Evolutionary conservation across 2,329 filamentous ascomycete species (phyloP).

Genomic region (Pestalotiopsis sp.): DNA sequence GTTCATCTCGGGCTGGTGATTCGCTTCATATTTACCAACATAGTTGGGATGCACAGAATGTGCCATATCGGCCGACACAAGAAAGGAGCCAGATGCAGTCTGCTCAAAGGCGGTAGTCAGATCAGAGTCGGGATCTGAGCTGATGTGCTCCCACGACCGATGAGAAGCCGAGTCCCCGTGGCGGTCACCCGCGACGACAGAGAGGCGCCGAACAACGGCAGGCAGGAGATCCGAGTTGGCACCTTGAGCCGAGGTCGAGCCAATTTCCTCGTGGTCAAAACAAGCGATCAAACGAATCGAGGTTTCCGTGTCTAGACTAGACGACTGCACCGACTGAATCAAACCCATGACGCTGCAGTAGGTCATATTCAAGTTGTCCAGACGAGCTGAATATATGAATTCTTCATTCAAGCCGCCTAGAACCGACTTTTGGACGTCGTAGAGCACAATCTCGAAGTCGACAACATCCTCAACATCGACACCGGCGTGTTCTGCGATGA

Average conservation of each 20-base stretch:
- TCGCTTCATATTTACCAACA: constrained; percentile 83
- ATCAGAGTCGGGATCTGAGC: constrained; percentile 59
- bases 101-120: constrained; percentile 88
- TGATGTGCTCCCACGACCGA: constrained; percentile 64
- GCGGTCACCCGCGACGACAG: constrained; percentile 70
- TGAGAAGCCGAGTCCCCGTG: constrained; percentile 55
- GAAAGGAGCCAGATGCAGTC: constrained; percentile 86
- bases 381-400: constrained; percentile 91
- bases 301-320: constrained; percentile 73
- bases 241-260: constrained; percentile 88
- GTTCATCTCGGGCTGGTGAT: constrained; percentile 94
- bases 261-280: constrained; percentile 98
- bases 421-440: constrained; percentile 89
- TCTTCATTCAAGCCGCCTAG: constrained; percentile 91
- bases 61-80: constrained; percentile 96
- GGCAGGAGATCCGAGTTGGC: constrained; percentile 92
- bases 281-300: constrained; percentile 90
- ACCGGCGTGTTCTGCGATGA: constrained; percentile 80
- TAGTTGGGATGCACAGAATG: constrained; percentile 98
- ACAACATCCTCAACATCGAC: constrained; percentile 73
- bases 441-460: constrained; percentile 96
- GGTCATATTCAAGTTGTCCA: constrained; percentile 96
- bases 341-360: constrained; percentile 88
- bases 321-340: constrained; percentile 72
- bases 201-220: constrained; percentile 82